Evolutionary conservation across 1,139 yeast species (phyloP).

Genomic region (Pneumocystis canis): DNA sequence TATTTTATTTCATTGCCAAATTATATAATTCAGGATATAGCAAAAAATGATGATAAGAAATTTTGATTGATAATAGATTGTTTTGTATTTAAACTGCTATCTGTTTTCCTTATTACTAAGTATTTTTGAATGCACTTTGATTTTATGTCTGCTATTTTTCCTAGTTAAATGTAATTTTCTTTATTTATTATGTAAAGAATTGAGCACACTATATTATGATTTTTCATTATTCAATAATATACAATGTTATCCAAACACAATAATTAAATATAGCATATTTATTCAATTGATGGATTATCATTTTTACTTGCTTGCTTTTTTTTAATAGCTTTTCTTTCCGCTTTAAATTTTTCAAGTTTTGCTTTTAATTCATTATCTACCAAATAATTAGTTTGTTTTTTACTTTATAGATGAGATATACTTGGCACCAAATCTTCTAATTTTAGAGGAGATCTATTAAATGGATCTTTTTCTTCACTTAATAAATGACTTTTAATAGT

Average conservation of each 20-base stretch:
- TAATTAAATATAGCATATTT: background rate
- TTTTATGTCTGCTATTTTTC: background rate
- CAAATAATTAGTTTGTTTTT: background rate
- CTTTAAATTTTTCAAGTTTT: conserved; percentile 7
- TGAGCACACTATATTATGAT: background rate
- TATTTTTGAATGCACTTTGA: background rate
- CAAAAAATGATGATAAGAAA: background rate
- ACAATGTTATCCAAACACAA: background rate
- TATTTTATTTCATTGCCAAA: background rate
- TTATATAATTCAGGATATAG: background rate
- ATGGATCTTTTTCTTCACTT: conserved; percentile 93
- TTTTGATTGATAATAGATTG: background rate
- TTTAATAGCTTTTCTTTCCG: background rate
- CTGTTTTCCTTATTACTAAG: background rate
- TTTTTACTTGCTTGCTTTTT: background rate
- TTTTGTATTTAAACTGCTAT: background rate
- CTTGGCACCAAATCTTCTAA: conserved; percentile 73
- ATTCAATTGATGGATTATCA: background rate
- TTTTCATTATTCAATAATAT: background rate
- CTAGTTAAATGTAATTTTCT: background rate
- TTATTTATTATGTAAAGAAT: background rate
- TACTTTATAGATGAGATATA: conserved; percentile 2
- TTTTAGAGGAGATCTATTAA: conserved; percentile 80
- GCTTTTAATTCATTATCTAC: conserved; percentile 7
- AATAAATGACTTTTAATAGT: conserved; percentile 87